Percentiles rank a stretch among this genome's conserved stretches.
Evolutionary conservation across 306 rosid species (phyloP).

Genomic region (Crotalaria pallida): DNA sequence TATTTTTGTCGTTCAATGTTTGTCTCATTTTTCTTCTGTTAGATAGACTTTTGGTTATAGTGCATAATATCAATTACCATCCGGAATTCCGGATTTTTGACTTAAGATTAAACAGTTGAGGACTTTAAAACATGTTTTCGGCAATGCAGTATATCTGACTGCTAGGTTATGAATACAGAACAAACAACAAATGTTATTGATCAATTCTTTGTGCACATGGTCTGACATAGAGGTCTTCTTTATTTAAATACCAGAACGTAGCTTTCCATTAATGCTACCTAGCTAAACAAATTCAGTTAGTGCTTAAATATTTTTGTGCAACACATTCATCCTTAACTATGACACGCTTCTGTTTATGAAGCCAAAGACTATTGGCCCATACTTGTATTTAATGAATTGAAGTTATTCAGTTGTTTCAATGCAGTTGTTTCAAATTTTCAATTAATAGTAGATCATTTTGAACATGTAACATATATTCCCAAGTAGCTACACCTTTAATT

Average conservation of each 20-base stretch:
- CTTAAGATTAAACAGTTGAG: background rate
- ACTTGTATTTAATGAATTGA: background rate
- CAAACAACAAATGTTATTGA: background rate
- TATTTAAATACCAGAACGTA: background rate
- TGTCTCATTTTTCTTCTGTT: too few species aligned
- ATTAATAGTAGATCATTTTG: background rate
- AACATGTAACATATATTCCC: background rate
- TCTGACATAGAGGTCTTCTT: background rate
- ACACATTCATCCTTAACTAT: background rate
- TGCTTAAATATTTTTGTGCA: background rate
- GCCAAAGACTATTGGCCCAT: background rate
- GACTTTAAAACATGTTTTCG: conserved; percentile 4
- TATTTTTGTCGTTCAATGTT: background rate
- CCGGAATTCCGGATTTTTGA: background rate
- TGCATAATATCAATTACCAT: background rate
- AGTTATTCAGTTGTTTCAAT: background rate
- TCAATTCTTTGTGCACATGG: background rate
- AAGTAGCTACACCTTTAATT: background rate
- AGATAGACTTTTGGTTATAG: too few species aligned
- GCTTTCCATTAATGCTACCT: background rate
- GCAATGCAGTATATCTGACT: background rate
- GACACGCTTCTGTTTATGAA: background rate
- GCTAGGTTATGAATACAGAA: background rate
- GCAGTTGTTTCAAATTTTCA: background rate
- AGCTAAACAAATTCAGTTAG: background rate